phyloP scores from a whole-genome alignment of 192 early-diverging fungal species.

The Borealophlyctis nickersoniae region DNA sequence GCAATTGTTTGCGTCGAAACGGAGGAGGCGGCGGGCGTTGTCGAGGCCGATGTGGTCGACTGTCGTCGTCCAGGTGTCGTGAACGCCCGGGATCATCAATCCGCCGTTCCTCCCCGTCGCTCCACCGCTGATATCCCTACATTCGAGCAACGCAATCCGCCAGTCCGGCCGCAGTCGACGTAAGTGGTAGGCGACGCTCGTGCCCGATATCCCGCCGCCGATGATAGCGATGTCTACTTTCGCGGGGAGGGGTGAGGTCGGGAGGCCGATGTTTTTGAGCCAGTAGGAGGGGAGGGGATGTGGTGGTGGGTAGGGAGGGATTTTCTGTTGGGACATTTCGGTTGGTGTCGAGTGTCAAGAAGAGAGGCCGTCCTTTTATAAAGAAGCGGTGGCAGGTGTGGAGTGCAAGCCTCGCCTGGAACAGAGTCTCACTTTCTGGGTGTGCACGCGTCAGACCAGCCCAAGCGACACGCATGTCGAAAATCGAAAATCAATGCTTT shows the following conservation, averaged over 20 bases:
- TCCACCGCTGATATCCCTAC: conserved; percentile 42
- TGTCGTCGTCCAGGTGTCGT: conserved; percentile 18
- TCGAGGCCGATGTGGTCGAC: conserved; percentile 7
- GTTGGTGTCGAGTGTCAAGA: too few relatives aligned
- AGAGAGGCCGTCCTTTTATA: too few relatives aligned
- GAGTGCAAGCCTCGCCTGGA: too few relatives aligned
- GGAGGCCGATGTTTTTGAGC: conserved; percentile 17
- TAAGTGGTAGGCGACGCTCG: conserved; percentile 40
- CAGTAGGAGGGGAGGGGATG: conserved; percentile 23
- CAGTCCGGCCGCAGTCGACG: conserved; percentile 18
- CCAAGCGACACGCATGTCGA: too few relatives aligned
- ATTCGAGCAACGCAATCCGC: conserved; percentile 44
- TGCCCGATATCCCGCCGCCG: conserved; percentile 45
- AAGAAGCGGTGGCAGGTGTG: too few relatives aligned
- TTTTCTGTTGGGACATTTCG: too few relatives aligned
- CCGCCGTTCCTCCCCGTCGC: conserved; percentile 63
- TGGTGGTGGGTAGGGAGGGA: too few relatives aligned
- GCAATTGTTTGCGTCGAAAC: conserved; percentile 30
- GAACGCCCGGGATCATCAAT: conserved; percentile 33
- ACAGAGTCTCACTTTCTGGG: too few relatives aligned
- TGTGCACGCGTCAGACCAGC: too few relatives aligned
- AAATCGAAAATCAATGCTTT: too few relatives aligned
- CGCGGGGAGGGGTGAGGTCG: neutral
- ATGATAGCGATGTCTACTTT: conserved; percentile 33
- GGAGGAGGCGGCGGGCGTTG: conserved; percentile 12